Evolutionary conservation across 2,329 filamentous ascomycete genomes (phyloP).

Genomic region (Colletotrichum zoysiae): DNA sequence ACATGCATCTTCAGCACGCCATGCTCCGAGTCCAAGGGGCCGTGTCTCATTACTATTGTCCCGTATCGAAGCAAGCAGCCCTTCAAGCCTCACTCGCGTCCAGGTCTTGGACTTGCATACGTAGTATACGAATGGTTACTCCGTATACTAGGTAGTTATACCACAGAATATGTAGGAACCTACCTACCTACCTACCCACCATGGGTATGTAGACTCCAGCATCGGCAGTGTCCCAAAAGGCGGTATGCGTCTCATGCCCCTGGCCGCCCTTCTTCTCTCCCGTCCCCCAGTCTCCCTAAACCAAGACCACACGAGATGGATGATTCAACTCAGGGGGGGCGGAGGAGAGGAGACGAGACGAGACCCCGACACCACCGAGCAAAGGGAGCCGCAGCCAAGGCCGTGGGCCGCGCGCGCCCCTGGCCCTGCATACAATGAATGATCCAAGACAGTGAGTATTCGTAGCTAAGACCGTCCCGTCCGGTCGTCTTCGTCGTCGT

Average conservation of each 20-base stretch:
- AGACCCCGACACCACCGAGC: not conserved
- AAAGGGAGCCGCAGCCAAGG: slow-evolving; percentile 33
- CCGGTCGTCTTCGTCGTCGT: not conserved
- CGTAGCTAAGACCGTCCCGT: not conserved
- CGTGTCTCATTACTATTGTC: slow-evolving; percentile 1
- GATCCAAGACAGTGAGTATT: not conserved
- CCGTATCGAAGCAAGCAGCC: not conserved
- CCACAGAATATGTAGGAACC: too few species aligned
- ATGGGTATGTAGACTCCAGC: too few species aligned
- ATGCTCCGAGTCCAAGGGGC: not conserved
- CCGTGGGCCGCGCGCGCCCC: not conserved
- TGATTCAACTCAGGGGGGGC: not conserved
- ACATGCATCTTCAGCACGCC: not conserved
- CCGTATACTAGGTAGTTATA: too few species aligned
- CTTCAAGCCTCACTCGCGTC: not conserved
- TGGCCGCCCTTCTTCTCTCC: not conserved
- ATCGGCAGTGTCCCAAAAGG: not conserved
- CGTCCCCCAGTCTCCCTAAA: not conserved
- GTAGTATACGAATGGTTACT: too few species aligned
- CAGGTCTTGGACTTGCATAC: not conserved
- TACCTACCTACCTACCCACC: too few species aligned
- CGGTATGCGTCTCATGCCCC: slow-evolving; percentile 14
- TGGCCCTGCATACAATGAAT: not conserved
- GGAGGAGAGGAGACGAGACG: too few species aligned
- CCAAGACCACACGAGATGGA: not conserved